These are phyloP conservation scores for Eucalyptus globulus DNA, from an alignment of 345 rosid species.

Conservation along the genomic window DNA sequence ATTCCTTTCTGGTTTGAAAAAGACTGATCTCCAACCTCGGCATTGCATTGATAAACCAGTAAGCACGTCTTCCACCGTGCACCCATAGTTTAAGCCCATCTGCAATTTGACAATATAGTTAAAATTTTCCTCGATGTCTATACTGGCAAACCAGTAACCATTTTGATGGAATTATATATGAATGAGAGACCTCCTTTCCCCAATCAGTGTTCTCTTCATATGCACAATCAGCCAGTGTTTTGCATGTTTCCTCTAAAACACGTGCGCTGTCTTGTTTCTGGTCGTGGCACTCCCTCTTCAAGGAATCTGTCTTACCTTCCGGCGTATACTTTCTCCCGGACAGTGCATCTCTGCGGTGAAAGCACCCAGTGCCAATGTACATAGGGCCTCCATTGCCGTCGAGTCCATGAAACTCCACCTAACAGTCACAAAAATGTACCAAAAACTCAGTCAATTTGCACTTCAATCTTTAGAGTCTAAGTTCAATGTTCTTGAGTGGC, in stretches of 20 bases:
- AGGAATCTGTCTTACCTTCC: background rate
- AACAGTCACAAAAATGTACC: background rate
- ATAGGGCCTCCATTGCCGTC: slow-evolving; percentile 12
- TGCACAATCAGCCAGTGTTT: slow-evolving; percentile 4
- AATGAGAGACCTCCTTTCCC: slow-evolving; percentile 9
- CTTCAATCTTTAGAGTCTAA: background rate
- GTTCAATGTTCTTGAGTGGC: background rate
- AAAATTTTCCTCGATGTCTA: background rate
- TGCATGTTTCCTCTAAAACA: slow-evolving; percentile 4
- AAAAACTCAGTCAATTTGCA: background rate
- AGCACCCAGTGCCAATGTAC: slow-evolving; percentile 21
- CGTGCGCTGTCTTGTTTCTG: background rate
- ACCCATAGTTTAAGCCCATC: slow-evolving; percentile 35
- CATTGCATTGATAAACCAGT: slow-evolving; percentile 29
- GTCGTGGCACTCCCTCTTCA: background rate
- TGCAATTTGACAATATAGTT: background rate
- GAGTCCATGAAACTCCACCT: slow-evolving; percentile 13
- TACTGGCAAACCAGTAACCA: background rate
- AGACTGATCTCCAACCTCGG: slow-evolving; percentile 33
- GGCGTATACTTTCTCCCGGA: background rate
- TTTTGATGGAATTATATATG: background rate
- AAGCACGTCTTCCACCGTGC: slow-evolving; percentile 26
- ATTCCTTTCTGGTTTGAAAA: slow-evolving; percentile 13
- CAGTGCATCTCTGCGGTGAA: slow-evolving; percentile 17
- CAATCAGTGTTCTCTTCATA: slow-evolving; percentile 12